phyloP scores from a whole-genome alignment of 1,139 yeast species.

The Diutina pseudorugosa region DNA sequence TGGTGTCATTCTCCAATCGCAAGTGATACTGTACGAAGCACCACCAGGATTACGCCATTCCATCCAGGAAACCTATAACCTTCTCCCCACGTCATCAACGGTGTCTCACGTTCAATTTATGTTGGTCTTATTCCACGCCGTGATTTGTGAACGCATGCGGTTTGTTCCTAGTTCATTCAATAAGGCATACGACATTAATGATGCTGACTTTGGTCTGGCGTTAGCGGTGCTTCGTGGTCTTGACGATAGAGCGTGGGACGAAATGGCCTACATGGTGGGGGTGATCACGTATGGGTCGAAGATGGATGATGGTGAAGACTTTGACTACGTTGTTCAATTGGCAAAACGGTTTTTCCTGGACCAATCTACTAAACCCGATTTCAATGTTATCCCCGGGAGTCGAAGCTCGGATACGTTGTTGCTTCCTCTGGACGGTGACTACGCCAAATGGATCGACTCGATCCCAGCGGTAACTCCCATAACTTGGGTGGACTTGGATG shows the following conservation, averaged over 20 bases:
- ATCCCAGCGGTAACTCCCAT: background rate
- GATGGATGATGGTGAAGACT: background rate
- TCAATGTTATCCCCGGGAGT: background rate
- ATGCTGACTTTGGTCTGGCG: background rate
- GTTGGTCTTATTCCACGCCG: background rate
- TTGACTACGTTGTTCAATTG: background rate
- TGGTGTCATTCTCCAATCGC: background rate
- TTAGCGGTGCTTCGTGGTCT: background rate
- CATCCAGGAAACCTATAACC: background rate
- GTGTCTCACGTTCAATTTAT: background rate
- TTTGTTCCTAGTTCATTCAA: background rate
- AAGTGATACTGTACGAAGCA: background rate
- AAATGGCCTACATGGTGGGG: constrained; percentile 2
- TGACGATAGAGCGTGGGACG: background rate
- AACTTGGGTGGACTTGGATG: background rate
- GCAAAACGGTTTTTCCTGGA: background rate
- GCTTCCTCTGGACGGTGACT: background rate
- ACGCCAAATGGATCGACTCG: background rate
- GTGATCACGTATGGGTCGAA: background rate
- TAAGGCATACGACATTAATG: background rate
- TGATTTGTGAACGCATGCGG: background rate
- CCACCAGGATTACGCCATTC: background rate
- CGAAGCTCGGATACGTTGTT: background rate
- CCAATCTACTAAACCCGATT: background rate
- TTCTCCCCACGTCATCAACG: background rate